Base-by-base conservation (phyloP, 1,284 basidiomycete species). In the Leccinum variabile region DNA sequence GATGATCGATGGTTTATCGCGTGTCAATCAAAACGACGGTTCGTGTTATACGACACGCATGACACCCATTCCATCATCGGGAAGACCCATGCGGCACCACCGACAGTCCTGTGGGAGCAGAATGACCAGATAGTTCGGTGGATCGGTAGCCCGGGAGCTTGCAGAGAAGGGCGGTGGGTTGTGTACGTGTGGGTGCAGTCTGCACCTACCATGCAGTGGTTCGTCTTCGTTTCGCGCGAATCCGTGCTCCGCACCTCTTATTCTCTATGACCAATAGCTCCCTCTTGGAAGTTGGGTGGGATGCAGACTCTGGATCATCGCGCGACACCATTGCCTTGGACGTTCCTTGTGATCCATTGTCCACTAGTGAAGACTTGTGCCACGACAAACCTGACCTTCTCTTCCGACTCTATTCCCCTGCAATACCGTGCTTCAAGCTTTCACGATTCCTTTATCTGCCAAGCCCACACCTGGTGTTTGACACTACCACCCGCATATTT, bases 391-490 rank as follows among this genome's bases (percentile, higher is more conserved):
- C 10, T 33, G 32, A 33, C 32, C 3, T 33, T 33, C 32, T 33
- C 32, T 33, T 33, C 10, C 32, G 10, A 33, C 1, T 11, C 32
- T 33, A 11, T 39, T 39, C 14, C 37, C 1, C 37, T 39, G 37
- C 14, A 39, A 39, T 8, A 14, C 37, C 37, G 14, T 39, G 7
- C n/a, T 8, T 7, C 22, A 22, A 5, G 25, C 28, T 10, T 3
- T 53, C 56, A n/a, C 39, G 18, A 3, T 64, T 63, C 30, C 4
- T 64, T 18, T 54, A 1, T 25, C 46, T 60, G 3, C 18, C 18
- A 49, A 13, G 22, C 5, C 44, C 18, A 28, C 9, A 5, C 5
- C 33, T 58, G 30, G 49, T 54, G 5, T 65, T 65, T 14, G 56
- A 58, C 54, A 61, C 18, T 3, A 39, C 49, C 25, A 59, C 59